phyloP scores from a whole-genome alignment of 169 alveolate species.

The Plasmodium gonderi region DNA sequence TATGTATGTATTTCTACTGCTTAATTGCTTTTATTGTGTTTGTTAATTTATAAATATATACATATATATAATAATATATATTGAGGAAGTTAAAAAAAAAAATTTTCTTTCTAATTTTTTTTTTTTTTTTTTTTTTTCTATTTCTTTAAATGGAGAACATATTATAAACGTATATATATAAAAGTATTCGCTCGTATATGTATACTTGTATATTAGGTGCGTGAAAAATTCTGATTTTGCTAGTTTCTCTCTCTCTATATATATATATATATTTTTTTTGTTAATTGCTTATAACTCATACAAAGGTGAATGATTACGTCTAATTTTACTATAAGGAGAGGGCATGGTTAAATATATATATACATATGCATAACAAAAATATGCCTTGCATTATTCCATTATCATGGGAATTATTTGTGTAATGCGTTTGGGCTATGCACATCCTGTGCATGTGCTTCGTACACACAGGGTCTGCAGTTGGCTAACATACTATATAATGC shows the following conservation, averaged over 20 bases:
- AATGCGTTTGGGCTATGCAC: too few relatives aligned
- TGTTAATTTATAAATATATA: neutral
- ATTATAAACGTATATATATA: neutral
- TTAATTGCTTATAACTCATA: neutral
- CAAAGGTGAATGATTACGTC: neutral
- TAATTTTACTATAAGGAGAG: neutral
- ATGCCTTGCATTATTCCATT: neutral
- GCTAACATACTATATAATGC: neutral
- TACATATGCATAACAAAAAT: neutral
- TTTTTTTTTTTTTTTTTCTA: neutral
- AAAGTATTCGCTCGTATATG: neutral
- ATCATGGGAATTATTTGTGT: neutral
- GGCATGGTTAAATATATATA: neutral
- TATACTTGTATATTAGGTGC: neutral
- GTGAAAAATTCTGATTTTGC: neutral
- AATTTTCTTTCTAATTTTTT: neutral
- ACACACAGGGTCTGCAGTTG: neutral
- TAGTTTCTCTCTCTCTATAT: neutral
- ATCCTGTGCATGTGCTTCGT: neutral
- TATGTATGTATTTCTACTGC: neutral
- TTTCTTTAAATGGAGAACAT: neutral
- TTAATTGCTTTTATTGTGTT: neutral
- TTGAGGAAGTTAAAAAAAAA: too few relatives aligned
- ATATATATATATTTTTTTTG: neutral
- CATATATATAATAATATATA: neutral